Conservation (phyloP, 345 rosid genomes). For the Diplotaxis tenuifolia region DNA sequence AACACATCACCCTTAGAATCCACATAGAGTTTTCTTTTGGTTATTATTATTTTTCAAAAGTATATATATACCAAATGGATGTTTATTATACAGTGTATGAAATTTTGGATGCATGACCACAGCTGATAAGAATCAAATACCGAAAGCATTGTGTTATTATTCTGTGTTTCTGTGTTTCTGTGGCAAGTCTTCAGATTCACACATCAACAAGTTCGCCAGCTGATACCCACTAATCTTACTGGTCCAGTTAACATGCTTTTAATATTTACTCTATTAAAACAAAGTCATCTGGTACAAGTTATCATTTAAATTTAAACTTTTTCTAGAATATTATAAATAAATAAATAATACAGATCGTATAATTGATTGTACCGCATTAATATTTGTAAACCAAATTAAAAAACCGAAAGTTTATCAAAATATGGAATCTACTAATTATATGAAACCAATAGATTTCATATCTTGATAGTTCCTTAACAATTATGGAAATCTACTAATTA, state of each 20-base stretch:
- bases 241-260: background rate
- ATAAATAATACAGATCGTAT: too few relatives aligned
- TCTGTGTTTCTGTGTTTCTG: background rate
- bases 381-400: too few relatives aligned
- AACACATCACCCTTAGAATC: background rate
- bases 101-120: slow-evolving; percentile 12
- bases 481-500: too few relatives aligned
- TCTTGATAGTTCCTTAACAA: too few relatives aligned
- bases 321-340: too few relatives aligned
- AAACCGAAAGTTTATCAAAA: too few relatives aligned
- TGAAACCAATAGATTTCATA: too few relatives aligned
- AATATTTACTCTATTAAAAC: too few relatives aligned
- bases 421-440: too few relatives aligned
- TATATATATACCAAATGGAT: background rate
- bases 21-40: slow-evolving; percentile 6
- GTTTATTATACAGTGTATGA: background rate
- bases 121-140: slow-evolving; percentile 24
- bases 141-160: slow-evolving; percentile 18
- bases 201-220: slow-evolving; percentile 5
- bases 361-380: too few relatives aligned
- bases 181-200: slow-evolving; percentile 10
- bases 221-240: background rate
- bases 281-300: too few relatives aligned
- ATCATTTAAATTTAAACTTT: too few relatives aligned
- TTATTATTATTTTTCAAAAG: background rate